phyloP scores from a whole-genome alignment of 352 stramenopile genomes.

The Detonula confervacea region DNA sequence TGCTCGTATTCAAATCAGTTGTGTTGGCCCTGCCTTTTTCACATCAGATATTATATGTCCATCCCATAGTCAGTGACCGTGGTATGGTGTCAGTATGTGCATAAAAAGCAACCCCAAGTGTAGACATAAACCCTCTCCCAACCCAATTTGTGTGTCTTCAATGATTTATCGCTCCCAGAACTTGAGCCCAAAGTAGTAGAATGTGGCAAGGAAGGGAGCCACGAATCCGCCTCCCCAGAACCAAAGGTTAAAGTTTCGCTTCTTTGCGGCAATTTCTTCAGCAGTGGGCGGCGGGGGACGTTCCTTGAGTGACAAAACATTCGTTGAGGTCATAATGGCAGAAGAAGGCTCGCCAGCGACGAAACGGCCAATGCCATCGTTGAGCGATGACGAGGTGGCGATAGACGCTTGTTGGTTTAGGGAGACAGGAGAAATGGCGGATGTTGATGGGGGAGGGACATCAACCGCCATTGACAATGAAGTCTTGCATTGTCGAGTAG shows the following conservation, averaged over 20 bases:
- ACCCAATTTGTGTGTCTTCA: no score
- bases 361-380: conserved; percentile 40
- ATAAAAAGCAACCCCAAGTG: no score
- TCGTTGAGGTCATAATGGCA: conserved; percentile 46
- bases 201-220: conserved; percentile 83
- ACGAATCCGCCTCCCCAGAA: conserved; percentile 86
- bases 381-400: conserved; percentile 27
- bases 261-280: conserved; percentile 84
- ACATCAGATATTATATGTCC: no score
- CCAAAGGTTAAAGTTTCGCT: conserved; percentile 82
- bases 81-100: no score
- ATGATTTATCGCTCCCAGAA: conserved; percentile 84
- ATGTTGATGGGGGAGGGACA: conserved; percentile 16
- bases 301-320: conserved; percentile 69
- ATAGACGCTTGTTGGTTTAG: conserved; percentile 20
- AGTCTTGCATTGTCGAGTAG: conserved; percentile 19
- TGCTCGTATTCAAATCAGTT: no score
- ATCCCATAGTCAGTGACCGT: no score
- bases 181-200: conserved; percentile 86
- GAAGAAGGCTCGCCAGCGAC: conserved; percentile 30
- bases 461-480: conserved; percentile 43
- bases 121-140: neutral
- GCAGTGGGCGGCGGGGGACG: conserved; percentile 70
- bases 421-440: conserved; percentile 7
- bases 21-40: no score